Percentiles rank a stretch among this genome's conserved stretches.
Evolutionary conservation across 768 basidiomycete genomes (phyloP).

Genomic region (Rubroboletus pulcherrimus): DNA sequence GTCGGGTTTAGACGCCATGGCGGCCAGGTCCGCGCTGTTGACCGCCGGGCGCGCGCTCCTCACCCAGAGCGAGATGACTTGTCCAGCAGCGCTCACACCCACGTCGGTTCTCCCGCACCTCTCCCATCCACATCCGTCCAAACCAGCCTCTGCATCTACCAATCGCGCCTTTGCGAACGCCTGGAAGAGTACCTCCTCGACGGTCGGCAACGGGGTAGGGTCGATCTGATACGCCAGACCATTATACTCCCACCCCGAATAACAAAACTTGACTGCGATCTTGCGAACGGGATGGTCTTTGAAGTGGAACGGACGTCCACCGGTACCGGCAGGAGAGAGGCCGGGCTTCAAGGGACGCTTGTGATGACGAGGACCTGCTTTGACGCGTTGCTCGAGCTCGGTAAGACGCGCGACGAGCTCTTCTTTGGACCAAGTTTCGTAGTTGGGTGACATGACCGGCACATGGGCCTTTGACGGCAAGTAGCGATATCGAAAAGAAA

Average conservation of each 20-base stretch:
- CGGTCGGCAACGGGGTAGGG: constrained; percentile 77
- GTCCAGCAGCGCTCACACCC: constrained; percentile 91
- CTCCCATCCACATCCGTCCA: constrained; percentile 88
- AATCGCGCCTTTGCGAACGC: constrained; percentile 76
- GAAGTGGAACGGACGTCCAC: constrained; percentile 56
- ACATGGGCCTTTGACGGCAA: constrained; percentile 27
- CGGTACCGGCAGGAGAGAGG: constrained; percentile 8
- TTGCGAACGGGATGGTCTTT: constrained; percentile 71
- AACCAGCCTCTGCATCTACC: constrained; percentile 67
- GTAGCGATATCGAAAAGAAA: constrained; percentile 33
- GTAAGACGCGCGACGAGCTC: constrained; percentile 65
- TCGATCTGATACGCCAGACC: constrained; percentile 81
- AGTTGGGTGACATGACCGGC: constrained; percentile 39
- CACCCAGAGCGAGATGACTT: constrained; percentile 90
- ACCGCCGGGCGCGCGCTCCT: constrained; percentile 54
- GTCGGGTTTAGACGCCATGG: neutral
- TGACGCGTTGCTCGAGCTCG: constrained; percentile 44
- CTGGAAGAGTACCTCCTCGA: constrained; percentile 81
- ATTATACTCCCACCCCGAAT: constrained; percentile 88
- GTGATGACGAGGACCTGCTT: constrained; percentile 9
- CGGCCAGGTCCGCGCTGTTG: neutral
- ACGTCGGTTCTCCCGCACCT: constrained; percentile 92
- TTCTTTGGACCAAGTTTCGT: constrained; percentile 60
- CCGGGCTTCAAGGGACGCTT: constrained; percentile 7
- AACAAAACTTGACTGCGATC: constrained; percentile 91